phyloP scores from a whole-genome alignment of 495 filamentous ascomycete genomes.

The Tuber umbilicatum region DNA sequence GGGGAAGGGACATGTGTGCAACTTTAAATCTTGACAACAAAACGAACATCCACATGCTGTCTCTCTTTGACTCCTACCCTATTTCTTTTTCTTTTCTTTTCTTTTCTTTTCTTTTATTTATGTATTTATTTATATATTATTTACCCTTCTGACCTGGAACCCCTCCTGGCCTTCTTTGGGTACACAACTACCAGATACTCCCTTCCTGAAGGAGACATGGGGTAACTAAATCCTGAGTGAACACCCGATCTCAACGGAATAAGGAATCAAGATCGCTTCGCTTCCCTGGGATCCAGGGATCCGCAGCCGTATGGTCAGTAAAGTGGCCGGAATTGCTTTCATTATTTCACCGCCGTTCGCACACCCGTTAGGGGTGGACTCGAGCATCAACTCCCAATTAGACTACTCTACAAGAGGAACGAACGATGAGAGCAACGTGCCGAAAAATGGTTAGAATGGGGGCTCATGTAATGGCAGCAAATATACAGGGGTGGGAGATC shows the following conservation, averaged over 20 bases:
- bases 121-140: constrained; percentile 23
- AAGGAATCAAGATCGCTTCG: constrained; percentile 6
- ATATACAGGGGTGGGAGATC: constrained; percentile 33
- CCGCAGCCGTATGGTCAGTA: not conserved
- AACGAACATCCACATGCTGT: constrained; percentile 23
- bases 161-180: constrained; percentile 17
- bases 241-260: constrained; percentile 10
- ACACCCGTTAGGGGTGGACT: constrained; percentile 28
- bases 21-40: constrained; percentile 31
- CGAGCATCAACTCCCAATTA: constrained; percentile 28
- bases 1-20: constrained; percentile 30
- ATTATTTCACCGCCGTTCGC: constrained; percentile 23
- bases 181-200: constrained; percentile 22
- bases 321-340: not conserved
- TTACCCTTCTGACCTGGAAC: constrained; percentile 17
- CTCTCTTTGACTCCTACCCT: constrained; percentile 23
- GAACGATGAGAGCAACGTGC: constrained; percentile 5
- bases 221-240: constrained; percentile 21
- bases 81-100: constrained; percentile 17
- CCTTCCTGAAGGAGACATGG: constrained; percentile 26
- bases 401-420: constrained; percentile 24
- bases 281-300: not conserved
- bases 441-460: constrained; percentile 24
- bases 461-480: constrained; percentile 18
- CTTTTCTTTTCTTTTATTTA: constrained; percentile 16